phyloP scores from a whole-genome alignment of 768 basidiomycete species.

The Phallus indusiatus region DNA sequence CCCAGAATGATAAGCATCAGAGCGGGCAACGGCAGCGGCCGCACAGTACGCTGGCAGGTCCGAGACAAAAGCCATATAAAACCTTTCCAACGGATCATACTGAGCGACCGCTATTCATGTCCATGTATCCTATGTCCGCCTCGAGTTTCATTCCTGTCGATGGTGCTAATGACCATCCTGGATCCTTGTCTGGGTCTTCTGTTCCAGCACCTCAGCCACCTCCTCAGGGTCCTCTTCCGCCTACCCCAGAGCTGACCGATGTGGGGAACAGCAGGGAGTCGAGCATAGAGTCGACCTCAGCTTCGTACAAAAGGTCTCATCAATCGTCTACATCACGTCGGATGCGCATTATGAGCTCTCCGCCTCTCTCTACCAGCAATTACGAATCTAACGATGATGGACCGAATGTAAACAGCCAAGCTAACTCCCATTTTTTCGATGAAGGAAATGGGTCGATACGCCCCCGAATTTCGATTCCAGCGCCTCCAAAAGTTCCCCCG shows the following conservation, averaged over 20 bases:
- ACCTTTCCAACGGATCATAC: background rate
- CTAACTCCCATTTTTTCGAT: background rate
- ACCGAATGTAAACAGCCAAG: background rate
- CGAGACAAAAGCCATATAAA: background rate
- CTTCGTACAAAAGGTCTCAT: conserved; percentile 14
- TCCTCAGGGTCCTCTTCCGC: conserved; percentile 34
- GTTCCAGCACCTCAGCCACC: conserved; percentile 24
- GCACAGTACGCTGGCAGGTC: background rate
- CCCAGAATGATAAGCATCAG: background rate
- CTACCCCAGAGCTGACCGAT: conserved; percentile 21
- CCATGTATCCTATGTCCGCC: conserved; percentile 14
- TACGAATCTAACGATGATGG: background rate
- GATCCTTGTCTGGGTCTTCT: conserved; percentile 39
- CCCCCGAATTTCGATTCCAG: conserved; percentile 42
- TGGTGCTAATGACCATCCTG: conserved; percentile 16
- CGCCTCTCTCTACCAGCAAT: conserved; percentile 24
- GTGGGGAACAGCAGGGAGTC: background rate
- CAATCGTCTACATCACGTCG: conserved; percentile 50
- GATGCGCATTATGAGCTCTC: conserved; percentile 58
- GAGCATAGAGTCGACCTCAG: background rate
- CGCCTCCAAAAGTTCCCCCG: conserved; percentile 31
- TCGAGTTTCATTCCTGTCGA: conserved; percentile 13
- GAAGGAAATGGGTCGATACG: background rate
- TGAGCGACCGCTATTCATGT: conserved; percentile 27
- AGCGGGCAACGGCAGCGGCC: background rate